These are phyloP conservation scores for Neonectria magnoliae DNA, from an alignment of 2,329 filamentous ascomycete species.

Conservation along the genomic window DNA sequence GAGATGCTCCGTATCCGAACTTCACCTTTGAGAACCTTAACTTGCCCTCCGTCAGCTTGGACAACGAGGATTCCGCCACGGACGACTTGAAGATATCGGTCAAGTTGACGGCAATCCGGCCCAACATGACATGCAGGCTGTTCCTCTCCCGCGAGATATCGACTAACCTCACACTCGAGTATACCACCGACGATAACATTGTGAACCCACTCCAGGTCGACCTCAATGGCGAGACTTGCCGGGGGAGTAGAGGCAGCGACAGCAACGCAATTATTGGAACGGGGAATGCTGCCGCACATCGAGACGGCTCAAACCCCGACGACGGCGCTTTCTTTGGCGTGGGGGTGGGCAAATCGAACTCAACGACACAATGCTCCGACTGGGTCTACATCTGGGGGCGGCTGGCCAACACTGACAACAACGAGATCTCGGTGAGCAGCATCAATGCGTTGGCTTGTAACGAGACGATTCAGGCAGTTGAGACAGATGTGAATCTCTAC, in stretches of 20 bases:
- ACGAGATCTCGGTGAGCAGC: conserved; percentile 41
- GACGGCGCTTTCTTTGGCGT: conserved; percentile 32
- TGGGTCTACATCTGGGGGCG: conserved; percentile 51
- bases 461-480: conserved; percentile 47
- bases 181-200: conserved; percentile 23
- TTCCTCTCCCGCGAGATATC: conserved; percentile 35
- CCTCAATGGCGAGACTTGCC: conserved; percentile 35
- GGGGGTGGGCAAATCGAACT: conserved; percentile 30
- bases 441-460: conserved; percentile 52
- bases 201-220: conserved; percentile 38
- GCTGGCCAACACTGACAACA: conserved; percentile 36
- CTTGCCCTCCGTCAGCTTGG: conserved; percentile 39
- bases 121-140: conserved; percentile 42
- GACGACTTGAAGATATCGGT: conserved; percentile 36
- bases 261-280: conserved; percentile 37
- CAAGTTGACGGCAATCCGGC: conserved; percentile 45
- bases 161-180: conserved; percentile 39
- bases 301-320: not conserved
- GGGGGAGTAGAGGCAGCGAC: conserved; percentile 13
- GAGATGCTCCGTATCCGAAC: conserved; percentile 47
- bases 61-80: conserved; percentile 16
- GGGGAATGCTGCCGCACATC: conserved; percentile 1
- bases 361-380: conserved; percentile 43
- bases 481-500: conserved; percentile 36
- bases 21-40: conserved; percentile 50